Evolutionary conservation across 352 stramenopile species (phyloP).

Genomic region (Globisporangium solare): DNA sequence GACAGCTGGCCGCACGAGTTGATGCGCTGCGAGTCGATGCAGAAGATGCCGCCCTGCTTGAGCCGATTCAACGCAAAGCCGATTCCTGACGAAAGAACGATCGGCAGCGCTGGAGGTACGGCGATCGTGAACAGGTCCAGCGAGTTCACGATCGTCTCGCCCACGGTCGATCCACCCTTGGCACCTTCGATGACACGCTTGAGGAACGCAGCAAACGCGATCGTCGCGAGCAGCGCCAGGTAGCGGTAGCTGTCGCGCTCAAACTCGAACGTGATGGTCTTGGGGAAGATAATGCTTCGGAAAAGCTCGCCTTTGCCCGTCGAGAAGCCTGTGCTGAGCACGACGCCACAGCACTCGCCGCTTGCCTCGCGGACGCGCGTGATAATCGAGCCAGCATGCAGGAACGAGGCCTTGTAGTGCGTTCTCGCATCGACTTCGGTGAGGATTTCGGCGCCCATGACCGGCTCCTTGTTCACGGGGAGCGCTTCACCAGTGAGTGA

Average conservation of each 20-base stretch:
- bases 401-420: slow-evolving; percentile 39
- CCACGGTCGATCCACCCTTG: slow-evolving; percentile 18
- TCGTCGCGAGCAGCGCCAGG: slow-evolving; percentile 31
- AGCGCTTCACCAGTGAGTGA: slow-evolving; percentile 81
- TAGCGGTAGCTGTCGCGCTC: slow-evolving; percentile 69
- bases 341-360: slow-evolving; percentile 37
- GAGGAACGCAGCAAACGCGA: slow-evolving; percentile 25
- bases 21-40: slow-evolving; percentile 67
- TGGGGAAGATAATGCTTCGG: slow-evolving; percentile 60
- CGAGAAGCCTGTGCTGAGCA: slow-evolving; percentile 56
- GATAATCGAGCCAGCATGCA: slow-evolving; percentile 53
- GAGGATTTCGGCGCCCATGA: slow-evolving; percentile 2
- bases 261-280: slow-evolving; percentile 49
- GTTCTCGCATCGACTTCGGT: slow-evolving; percentile 27
- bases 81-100: slow-evolving; percentile 52
- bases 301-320: slow-evolving; percentile 74
- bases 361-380: slow-evolving; percentile 27
- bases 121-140: slow-evolving; percentile 65
- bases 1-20: slow-evolving; percentile 67
- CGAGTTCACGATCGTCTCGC: slow-evolving; percentile 20
- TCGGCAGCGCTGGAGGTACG: slow-evolving; percentile 46
- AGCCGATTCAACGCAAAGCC: slow-evolving; percentile 56
- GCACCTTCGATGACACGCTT: slow-evolving; percentile 40
- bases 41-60: slow-evolving; percentile 42
- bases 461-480: slow-evolving; percentile 60